phyloP scores from a whole-genome alignment of 768 basidiomycete species.

The Hortiboletus flavorubellus region DNA sequence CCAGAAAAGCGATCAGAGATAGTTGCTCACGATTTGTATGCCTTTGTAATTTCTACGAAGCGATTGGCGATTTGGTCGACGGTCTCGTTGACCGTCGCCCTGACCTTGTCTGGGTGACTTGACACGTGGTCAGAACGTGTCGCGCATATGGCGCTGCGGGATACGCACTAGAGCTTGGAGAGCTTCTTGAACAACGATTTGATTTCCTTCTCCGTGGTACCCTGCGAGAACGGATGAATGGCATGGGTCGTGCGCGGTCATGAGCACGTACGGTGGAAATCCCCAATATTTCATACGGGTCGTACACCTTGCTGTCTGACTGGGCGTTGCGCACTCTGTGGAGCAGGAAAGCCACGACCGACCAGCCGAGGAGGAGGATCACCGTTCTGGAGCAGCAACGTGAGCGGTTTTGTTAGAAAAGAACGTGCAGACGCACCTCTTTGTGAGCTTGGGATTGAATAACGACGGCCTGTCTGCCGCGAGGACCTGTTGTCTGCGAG shows the following conservation, averaged over 20 bases:
- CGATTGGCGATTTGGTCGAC: constrained; percentile 79
- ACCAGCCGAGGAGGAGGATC: constrained; percentile 71
- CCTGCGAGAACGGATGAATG: constrained; percentile 36
- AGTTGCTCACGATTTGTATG: constrained; percentile 82
- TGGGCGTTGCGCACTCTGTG: constrained; percentile 57
- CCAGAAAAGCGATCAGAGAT: background rate
- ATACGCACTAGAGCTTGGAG: constrained; percentile 74
- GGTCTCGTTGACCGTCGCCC: constrained; percentile 76
- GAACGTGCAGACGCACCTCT: constrained; percentile 39
- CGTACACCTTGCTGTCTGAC: constrained; percentile 70
- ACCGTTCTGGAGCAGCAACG: constrained; percentile 43
- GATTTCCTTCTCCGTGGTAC: constrained; percentile 80
- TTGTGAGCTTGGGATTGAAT: constrained; percentile 46
- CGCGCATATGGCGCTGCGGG: background rate
- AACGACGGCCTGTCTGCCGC: constrained; percentile 32
- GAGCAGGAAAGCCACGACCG: constrained; percentile 59
- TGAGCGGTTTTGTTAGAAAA: background rate
- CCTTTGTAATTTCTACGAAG: constrained; percentile 94
- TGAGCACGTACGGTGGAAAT: constrained; percentile 45
- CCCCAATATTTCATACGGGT: constrained; percentile 93
- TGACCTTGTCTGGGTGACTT: constrained; percentile 98
- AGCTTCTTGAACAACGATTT: constrained; percentile 94
- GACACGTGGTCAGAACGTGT: background rate
- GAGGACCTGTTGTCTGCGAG: constrained; percentile 47
- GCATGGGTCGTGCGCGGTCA: background rate